Percentiles rank a stretch among this genome's conserved stretches.
phyloP scores from a whole-genome alignment of 2,329 filamentous ascomycete genomes.

The Sclerotinia glacialis region DNA sequence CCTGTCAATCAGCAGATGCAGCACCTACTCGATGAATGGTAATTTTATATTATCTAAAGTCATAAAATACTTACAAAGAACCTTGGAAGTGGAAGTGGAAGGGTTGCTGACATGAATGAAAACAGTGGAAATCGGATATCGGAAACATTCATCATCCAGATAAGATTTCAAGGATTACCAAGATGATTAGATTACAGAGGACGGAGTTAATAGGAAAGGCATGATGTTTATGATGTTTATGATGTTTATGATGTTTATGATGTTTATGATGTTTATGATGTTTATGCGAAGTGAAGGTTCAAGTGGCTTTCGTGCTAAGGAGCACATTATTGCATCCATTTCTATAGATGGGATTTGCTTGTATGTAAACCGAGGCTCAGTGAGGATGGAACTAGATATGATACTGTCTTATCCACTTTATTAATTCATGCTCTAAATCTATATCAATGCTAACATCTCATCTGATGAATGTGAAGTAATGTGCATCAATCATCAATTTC shows the following conservation, averaged over 20 bases:
- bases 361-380: neutral
- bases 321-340: too few species aligned
- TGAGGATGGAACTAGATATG: neutral
- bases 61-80: neutral
- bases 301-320: neutral
- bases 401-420: neutral
- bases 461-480: neutral
- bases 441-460: too few species aligned
- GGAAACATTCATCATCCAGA: neutral
- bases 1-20: too few species aligned
- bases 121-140: neutral
- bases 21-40: too few species aligned
- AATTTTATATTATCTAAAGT: neutral
- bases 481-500: neutral
- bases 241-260: neutral
- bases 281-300: neutral
- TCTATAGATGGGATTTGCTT: neutral
- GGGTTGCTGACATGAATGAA: neutral
- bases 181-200: neutral
- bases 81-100: too few species aligned
- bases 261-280: neutral
- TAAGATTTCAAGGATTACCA: constrained; percentile 4
- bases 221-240: neutral
- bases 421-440: neutral
- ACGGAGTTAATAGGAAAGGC: neutral